Evolutionary conservation across 768 basidiomycete species (phyloP).

Genomic region (Tylopilus felleus): DNA sequence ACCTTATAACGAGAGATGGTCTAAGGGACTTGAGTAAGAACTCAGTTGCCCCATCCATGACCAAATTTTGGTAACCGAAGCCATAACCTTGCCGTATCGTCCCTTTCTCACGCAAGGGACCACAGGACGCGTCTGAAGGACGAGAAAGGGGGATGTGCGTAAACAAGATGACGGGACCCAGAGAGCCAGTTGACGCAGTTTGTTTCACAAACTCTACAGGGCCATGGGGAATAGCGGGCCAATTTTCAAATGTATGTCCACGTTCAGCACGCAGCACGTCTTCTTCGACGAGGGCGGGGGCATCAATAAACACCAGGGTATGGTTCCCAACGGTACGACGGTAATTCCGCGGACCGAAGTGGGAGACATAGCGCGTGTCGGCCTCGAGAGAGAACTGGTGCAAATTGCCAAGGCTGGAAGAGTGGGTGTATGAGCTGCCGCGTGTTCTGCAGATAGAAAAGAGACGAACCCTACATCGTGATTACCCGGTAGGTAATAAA

Average conservation of each 20-base stretch:
- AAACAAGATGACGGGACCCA: conserved; percentile 64
- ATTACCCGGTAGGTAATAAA: conserved; percentile 83
- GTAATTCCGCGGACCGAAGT: conserved; percentile 76
- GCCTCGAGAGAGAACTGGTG: conserved; percentile 40
- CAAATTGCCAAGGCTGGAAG: conserved; percentile 28
- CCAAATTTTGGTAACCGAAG: conserved; percentile 79
- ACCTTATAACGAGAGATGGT: conserved; percentile 79
- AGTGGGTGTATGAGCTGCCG: conserved; percentile 1
- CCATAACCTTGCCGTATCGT: conserved; percentile 72
- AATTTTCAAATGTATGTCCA: conserved; percentile 41
- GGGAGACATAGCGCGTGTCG: conserved; percentile 55
- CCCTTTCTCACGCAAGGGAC: conserved; percentile 72
- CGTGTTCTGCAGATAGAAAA: not conserved
- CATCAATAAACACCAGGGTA: conserved; percentile 68
- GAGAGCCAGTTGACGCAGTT: conserved; percentile 27
- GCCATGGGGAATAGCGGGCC: conserved; percentile 48
- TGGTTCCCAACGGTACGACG: conserved; percentile 66
- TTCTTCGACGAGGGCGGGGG: conserved; percentile 72
- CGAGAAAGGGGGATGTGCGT: conserved; percentile 89
- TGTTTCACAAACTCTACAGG: conserved; percentile 53
- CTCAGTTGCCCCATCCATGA: conserved; percentile 61
- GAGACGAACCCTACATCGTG: conserved; percentile 75
- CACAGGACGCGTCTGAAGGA: conserved; percentile 65
- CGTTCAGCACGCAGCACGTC: conserved; percentile 48
- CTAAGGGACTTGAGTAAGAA: conserved; percentile 63